A percentile compares a stretch with the other conserved stretches of the same genome.
phyloP scores from a whole-genome alignment of 345 rosid genomes.

The Eucalyptus erythrocorys region DNA sequence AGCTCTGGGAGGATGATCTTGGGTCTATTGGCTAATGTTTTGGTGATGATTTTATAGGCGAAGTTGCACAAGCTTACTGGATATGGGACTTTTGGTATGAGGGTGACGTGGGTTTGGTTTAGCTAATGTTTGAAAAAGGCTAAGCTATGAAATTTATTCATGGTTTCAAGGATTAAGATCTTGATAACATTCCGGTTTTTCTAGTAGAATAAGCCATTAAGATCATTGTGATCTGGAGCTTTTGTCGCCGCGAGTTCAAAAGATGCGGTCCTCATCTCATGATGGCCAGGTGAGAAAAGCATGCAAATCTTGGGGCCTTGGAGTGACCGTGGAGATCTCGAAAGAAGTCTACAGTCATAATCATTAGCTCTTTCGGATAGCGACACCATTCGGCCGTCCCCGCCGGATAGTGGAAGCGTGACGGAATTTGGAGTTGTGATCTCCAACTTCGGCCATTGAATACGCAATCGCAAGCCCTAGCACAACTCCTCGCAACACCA shows the following conservation, averaged over 20 bases:
- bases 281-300: neutral
- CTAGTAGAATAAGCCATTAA: neutral
- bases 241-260: neutral
- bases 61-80: neutral
- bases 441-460: neutral
- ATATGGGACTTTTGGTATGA: neutral
- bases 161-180: neutral
- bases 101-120: neutral
- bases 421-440: neutral
- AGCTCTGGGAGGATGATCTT: neutral
- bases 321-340: neutral
- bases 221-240: neutral
- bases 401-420: neutral
- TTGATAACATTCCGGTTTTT: neutral
- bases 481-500: neutral
- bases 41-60: neutral
- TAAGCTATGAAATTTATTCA: neutral
- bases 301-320: neutral
- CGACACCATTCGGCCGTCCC: neutral
- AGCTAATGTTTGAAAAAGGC: neutral
- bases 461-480: neutral
- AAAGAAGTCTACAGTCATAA: neutral
- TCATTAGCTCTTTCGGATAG: neutral
- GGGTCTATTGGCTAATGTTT: neutral
- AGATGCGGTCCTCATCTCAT: neutral